These are phyloP conservation scores for Cubamyces lactineus DNA, from an alignment of 768 basidiomycete genomes.

Conservation along the genomic window DNA sequence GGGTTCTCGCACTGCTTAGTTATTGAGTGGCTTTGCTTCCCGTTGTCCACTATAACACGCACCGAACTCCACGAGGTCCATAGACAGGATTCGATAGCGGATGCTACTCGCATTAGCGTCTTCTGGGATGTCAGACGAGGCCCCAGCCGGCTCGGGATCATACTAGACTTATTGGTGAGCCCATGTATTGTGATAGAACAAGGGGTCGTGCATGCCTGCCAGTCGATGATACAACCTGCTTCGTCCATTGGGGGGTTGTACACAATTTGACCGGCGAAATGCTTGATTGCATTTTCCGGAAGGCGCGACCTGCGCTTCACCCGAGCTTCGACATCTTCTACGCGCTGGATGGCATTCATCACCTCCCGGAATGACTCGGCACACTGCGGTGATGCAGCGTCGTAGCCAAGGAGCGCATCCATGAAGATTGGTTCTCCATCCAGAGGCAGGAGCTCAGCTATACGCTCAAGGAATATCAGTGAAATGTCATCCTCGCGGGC, in stretches of 20 bases:
- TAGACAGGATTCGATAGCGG: constrained; percentile 1
- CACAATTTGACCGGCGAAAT: constrained; percentile 1
- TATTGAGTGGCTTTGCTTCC: background rate
- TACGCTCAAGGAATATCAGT: background rate
- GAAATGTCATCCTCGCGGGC: background rate
- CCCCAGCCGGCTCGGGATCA: too few species aligned
- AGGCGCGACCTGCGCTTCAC: background rate
- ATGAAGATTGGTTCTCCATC: background rate
- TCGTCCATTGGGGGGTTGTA: background rate
- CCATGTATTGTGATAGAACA: background rate
- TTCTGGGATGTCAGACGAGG: too few species aligned
- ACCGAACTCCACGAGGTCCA: background rate
- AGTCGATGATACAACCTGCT: background rate
- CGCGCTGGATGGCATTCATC: background rate
- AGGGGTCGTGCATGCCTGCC: background rate
- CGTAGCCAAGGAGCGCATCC: background rate
- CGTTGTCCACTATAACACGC: background rate
- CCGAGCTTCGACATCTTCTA: background rate
- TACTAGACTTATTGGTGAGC: too few species aligned
- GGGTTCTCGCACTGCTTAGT: background rate
- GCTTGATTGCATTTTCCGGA: background rate
- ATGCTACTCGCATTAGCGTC: background rate
- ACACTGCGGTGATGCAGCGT: background rate
- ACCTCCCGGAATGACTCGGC: background rate
- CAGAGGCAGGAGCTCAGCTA: background rate